Base-by-base conservation (phyloP, 495 filamentous ascomycete species). In the Cudoniella acicularis region DNA sequence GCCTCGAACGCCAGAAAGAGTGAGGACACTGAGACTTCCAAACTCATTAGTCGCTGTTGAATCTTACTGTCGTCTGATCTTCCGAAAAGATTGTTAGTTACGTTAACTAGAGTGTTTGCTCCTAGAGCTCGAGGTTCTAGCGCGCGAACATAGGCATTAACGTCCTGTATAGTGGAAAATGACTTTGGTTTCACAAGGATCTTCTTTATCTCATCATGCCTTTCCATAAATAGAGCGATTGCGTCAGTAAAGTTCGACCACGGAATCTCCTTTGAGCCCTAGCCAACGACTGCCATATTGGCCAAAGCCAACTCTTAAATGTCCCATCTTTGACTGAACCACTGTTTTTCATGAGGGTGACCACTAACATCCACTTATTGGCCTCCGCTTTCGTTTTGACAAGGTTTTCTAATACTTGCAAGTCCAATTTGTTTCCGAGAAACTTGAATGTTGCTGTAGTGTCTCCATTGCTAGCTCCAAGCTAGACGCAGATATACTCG, bases 401-500 rank as follows among this genome's bases (percentile, higher is more conserved):
- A 4, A 36, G 30, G 13, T 36, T 13, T 6, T 36, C 13, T 4
- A 36, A 36, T 36, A 13, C 4, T 4, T 36, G 6, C 13, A 36
- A 13, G 6, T 36, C 13, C 30, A 36, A 36, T 36, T 6, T 13
- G 6, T 36, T 13, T 4, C 13, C 13, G 6, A 6, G 4, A 36
- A 36, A 6, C 4, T 6, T 6, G 13, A 6, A 4, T 6, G 13
- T 36, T 13, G 6, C 30, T 6, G 13, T 4, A 6, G 6, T 13
- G 30, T 36, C 30, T 4, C 13, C 6, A 4, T 22, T 17, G 13
- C 13, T 13, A 4, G 20, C 8, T 2, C 53, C 59, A 18, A 61
- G 20, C 59, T 52, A 61, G 6, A 55, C 40, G 13, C 46, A 17
- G 4, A 68, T 53, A 27, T 46, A 21, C 17, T 48, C 11, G 9